Evolutionary conservation across 768 basidiomycete species (phyloP).

Genomic region (Sistotremastrum suecicum): DNA sequence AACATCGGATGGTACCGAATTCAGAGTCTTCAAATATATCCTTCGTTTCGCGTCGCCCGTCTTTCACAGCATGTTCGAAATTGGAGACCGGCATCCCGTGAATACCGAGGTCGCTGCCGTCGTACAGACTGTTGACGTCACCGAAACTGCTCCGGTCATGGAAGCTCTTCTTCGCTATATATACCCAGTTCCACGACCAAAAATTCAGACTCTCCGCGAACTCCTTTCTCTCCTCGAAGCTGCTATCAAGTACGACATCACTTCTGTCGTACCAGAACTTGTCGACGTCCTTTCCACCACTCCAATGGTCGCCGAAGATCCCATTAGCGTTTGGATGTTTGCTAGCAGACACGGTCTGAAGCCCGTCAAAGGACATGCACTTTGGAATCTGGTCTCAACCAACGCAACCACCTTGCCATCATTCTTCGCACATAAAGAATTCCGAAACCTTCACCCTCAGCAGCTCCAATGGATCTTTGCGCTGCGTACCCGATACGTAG

Average conservation of each 20-base stretch:
- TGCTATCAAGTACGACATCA: slow-evolving; percentile 53
- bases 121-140: slow-evolving; percentile 27
- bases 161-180: slow-evolving; percentile 41
- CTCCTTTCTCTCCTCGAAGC: slow-evolving; percentile 35
- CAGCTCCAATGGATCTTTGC: too few relatives aligned
- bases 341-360: too few relatives aligned
- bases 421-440: too few relatives aligned
- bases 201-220: slow-evolving; percentile 35
- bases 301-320: too few relatives aligned
- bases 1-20: slow-evolving; percentile 26
- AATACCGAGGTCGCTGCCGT: too few relatives aligned
- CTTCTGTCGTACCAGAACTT: slow-evolving; percentile 19
- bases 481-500: too few relatives aligned
- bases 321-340: too few relatives aligned
- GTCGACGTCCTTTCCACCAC: too few relatives aligned
- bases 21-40: slow-evolving; percentile 48
- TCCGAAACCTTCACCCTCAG: too few relatives aligned
- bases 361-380: too few relatives aligned
- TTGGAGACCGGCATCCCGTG: slow-evolving; percentile 9
- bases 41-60: slow-evolving; percentile 52
- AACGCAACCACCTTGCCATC: too few relatives aligned
- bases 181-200: slow-evolving; percentile 47
- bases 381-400: too few relatives aligned
- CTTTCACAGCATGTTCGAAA: slow-evolving; percentile 49
- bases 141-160: slow-evolving; percentile 33